A percentile compares a stretch with the other conserved stretches of the same genome.
Conservation (phyloP, 2,329 filamentous ascomycete genomes). For the Arachnomyces sp. region DNA sequence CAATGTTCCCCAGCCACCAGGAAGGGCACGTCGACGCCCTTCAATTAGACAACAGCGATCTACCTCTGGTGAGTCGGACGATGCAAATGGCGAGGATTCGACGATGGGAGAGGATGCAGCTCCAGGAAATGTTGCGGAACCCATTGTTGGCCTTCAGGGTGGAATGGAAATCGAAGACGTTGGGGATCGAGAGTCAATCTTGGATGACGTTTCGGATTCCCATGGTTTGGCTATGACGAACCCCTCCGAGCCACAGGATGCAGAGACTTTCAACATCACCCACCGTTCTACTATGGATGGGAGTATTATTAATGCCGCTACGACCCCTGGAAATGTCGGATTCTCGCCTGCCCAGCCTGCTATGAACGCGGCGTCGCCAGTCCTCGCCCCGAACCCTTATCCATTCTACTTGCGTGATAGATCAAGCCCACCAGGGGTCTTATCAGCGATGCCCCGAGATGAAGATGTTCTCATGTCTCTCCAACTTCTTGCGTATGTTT, state of each 20-base stretch:
- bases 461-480: conserved; percentile 98
- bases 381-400: conserved; percentile 61
- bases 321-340: conserved; percentile 62
- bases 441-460: conserved; percentile 89
- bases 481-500: conserved; percentile 92
- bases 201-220: conserved; percentile 61
- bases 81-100: conserved; percentile 75
- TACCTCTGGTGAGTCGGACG: conserved; percentile 76
- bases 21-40: conserved; percentile 62
- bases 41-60: conserved; percentile 87
- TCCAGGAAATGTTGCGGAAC: conserved; percentile 49
- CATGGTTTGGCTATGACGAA: conserved; percentile 70
- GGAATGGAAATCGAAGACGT: conserved; percentile 83
- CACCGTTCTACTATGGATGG: conserved; percentile 78
- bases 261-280: conserved; percentile 88
- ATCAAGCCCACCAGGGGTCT: conserved; percentile 60
- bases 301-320: conserved; percentile 67
- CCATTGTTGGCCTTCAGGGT: conserved; percentile 70
- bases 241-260: conserved; percentile 76
- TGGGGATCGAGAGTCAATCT: conserved; percentile 71
- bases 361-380: conserved; percentile 64
- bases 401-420: conserved; percentile 74
- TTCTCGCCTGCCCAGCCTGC: conserved; percentile 60
- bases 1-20: conserved; percentile 45
- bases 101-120: conserved; percentile 61